phyloP scores from a whole-genome alignment of 2,329 filamentous ascomycete species.

The Paraphaeosphaeria sporulosa region DNA sequence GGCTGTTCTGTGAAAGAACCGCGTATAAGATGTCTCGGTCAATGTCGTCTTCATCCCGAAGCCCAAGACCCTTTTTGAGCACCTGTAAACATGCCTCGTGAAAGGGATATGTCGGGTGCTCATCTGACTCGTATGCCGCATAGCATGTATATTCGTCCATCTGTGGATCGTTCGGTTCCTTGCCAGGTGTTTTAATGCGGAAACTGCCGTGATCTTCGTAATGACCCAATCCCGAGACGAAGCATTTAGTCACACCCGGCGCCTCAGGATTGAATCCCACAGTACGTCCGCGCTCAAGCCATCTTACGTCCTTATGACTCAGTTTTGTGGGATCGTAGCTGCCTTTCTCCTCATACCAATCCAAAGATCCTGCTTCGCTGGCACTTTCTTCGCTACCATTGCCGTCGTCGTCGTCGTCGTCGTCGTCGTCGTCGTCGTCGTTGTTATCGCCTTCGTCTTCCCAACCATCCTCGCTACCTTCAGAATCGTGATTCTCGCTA shows the following conservation, averaged over 20 bases:
- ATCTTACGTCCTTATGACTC: constrained; percentile 18
- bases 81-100: constrained; percentile 29
- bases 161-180: constrained; percentile 22
- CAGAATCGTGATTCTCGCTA: neutral
- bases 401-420: neutral
- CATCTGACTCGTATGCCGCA: constrained; percentile 7
- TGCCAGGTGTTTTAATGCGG: neutral
- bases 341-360: constrained; percentile 16
- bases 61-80: constrained; percentile 21
- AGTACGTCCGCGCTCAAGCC: constrained; percentile 21
- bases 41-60: constrained; percentile 10
- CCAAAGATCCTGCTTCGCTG: constrained; percentile 1
- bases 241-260: constrained; percentile 19
- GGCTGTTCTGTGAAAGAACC: constrained; percentile 5
- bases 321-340: constrained; percentile 26
- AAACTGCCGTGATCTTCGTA: constrained; percentile 1
- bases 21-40: constrained; percentile 25
- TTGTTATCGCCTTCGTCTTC: neutral
- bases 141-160: constrained; percentile 14
- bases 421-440: neutral
- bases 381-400: neutral
- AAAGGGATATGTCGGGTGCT: constrained; percentile 22
- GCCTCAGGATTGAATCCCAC: constrained; percentile 25
- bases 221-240: constrained; percentile 22
- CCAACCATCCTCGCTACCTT: neutral